Conservation (phyloP, 1,139 yeast species). For the Diutina pseudorugosa region DNA sequence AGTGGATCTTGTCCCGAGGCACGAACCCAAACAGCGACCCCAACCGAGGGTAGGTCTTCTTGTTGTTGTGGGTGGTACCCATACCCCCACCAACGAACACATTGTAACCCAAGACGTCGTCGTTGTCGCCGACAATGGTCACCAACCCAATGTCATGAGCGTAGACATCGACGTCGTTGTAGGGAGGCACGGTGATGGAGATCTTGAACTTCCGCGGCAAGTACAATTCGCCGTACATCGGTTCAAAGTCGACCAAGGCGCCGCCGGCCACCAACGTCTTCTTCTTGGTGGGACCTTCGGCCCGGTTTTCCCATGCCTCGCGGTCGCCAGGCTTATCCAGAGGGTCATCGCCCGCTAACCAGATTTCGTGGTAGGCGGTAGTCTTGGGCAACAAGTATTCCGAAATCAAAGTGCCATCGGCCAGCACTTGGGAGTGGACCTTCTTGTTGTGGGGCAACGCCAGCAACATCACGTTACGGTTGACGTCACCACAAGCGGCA, state of each 20-base stretch:
- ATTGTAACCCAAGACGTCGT: conserved; percentile 64
- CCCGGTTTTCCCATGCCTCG: conserved; percentile 60
- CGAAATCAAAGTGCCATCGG: conserved; percentile 53
- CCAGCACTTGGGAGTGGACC: conserved; percentile 65
- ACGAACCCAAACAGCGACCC: conserved; percentile 81
- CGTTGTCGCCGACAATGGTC: conserved; percentile 64
- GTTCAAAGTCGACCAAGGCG: conserved; percentile 77
- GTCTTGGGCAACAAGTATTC: conserved; percentile 82
- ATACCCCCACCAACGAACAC: conserved; percentile 96
- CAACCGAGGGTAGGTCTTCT: conserved; percentile 91
- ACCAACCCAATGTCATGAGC: conserved; percentile 91
- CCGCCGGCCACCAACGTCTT: conserved; percentile 82
- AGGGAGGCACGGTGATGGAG: conserved; percentile 93
- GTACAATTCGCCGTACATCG: conserved; percentile 76
- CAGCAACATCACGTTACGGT: conserved; percentile 87
- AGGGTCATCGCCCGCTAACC: conserved; percentile 84
- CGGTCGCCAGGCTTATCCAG: conserved; percentile 58
- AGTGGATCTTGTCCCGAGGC: conserved; percentile 51
- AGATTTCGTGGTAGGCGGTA: conserved; percentile 93
- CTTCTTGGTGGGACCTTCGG: conserved; percentile 67
- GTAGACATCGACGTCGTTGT: conserved; percentile 92
- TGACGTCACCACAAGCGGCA: conserved; percentile 98
- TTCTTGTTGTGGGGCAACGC: conserved; percentile 80
- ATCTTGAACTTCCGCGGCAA: conserved; percentile 94
- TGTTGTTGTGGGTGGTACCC: conserved; percentile 96